Conservation (phyloP, 345 rosid genomes). For the Ceriops tagal region DNA sequence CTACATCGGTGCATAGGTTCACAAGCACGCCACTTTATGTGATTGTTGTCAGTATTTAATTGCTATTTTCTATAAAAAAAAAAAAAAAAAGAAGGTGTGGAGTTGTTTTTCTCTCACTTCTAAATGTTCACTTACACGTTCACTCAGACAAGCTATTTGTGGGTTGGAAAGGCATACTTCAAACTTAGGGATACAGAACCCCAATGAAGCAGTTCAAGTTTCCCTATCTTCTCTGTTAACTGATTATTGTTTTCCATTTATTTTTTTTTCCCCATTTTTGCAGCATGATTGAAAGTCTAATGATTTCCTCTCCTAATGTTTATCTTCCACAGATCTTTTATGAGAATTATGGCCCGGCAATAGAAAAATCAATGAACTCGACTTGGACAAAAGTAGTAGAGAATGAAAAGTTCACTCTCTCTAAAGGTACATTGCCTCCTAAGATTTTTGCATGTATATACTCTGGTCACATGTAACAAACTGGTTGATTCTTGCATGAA, state of each 20-base stretch:
- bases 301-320: neutral
- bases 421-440: conserved; percentile 35
- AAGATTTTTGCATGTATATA: neutral
- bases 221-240: neutral
- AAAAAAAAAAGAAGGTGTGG: too few species aligned
- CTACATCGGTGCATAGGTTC: neutral
- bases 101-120: too few species aligned
- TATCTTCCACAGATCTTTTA: conserved; percentile 18
- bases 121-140: too few species aligned
- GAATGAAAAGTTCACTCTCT: conserved; percentile 31
- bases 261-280: neutral
- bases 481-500: neutral
- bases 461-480: neutral
- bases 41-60: too few species aligned
- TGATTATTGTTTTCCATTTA: conserved; percentile 1
- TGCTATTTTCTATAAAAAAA: too few species aligned
- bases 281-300: neutral
- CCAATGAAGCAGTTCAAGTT: neutral
- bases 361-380: conserved; percentile 37
- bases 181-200: neutral
- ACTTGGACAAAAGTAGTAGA: conserved; percentile 38
- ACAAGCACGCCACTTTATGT: too few species aligned
- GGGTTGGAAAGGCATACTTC: neutral
- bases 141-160: neutral
- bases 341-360: conserved; percentile 30